Evolutionary conservation across 2,329 filamentous ascomycete genomes (phyloP), one percentile per base, ranked within the genome.

Genomic region (Talaromyces sp.): DNA sequence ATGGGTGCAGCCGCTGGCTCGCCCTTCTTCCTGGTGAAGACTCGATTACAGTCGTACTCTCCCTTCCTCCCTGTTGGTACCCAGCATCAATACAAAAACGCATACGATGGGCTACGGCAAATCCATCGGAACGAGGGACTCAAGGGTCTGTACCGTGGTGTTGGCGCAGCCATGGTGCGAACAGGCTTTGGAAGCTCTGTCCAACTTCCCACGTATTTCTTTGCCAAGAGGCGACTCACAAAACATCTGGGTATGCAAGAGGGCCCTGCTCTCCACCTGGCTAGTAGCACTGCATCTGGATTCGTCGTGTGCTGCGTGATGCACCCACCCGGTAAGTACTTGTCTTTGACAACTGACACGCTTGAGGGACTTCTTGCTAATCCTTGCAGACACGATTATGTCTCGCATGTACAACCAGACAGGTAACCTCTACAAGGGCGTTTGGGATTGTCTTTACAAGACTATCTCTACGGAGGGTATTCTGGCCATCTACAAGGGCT

Each of bases 341-440:
- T 21, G 21, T 32, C 31, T 21, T 46, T 38, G 4, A 31, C 29
- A 46, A 26, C 14, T 35, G 13, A 14, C 32, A 14, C 6, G 13
- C 14, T 14, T 50, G 17, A 10, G 13, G 21, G 31, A 27, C 31
- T 56, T 3, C 27, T 65, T 49, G 62, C 61, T 41, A 35, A 57
- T 26, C 41, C 49, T 53, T 59, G 53, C 63, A 84, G 95, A 99
- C 75, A 99, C 95, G 5, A 90, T 99, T 78, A 99, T 99, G 95
- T 95, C 91, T 64, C 89, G 95, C 64, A 88, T 99, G 82, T 99
- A 99, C 82, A 99, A 99, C 80, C 95, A 99, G 76, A 96, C 93
- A 64, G 95, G 95, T 57, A 96, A 97, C 73, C 83, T 99, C n/a
- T 99, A 99, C 81, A 88, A 84, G 67, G 90, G 93, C 61, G 91